Percentiles rank a stretch among this genome's conserved stretches.
Evolutionary conservation across 2,329 filamentous ascomycete genomes (phyloP).

Genomic region (Microdochium nivale): DNA sequence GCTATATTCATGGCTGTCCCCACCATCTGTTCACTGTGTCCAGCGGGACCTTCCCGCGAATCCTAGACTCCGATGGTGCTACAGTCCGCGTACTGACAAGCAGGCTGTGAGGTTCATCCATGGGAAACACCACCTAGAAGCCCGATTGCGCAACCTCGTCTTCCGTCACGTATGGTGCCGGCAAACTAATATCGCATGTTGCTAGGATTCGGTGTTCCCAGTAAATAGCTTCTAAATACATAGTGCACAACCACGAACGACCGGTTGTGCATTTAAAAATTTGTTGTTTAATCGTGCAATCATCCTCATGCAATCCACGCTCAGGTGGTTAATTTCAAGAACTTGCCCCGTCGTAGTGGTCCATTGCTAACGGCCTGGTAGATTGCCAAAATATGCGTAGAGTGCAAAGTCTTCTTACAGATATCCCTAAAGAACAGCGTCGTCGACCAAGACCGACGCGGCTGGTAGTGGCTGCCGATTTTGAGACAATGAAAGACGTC

Average conservation of each 20-base stretch:
- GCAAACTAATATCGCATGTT: neutral
- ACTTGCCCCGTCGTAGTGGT: neutral
- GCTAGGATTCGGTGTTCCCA: neutral
- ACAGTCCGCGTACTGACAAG: too few species aligned
- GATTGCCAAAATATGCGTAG: neutral
- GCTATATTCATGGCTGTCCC: too few species aligned
- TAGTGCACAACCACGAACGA: neutral
- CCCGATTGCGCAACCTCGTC: too few species aligned
- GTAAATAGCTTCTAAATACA: neutral
- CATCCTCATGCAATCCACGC: neutral
- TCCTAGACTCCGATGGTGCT: too few species aligned
- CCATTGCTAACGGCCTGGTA: neutral
- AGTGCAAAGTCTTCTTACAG: neutral
- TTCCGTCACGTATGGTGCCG: too few species aligned
- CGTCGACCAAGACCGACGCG: neutral
- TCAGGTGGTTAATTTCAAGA: neutral
- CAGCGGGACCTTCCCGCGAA: too few species aligned
- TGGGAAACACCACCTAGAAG: too few species aligned
- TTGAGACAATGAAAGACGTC: neutral
- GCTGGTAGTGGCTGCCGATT: neutral
- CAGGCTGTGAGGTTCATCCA: too few species aligned
- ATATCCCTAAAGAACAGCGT: neutral
- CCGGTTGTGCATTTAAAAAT: neutral
- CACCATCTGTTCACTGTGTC: too few species aligned
- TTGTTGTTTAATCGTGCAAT: constrained; percentile 1